A percentile compares a stretch with the other conserved stretches of the same genome.
Evolutionary conservation across 306 rosid genomes (phyloP).

Genomic region (Echinosophora koreensis): DNA sequence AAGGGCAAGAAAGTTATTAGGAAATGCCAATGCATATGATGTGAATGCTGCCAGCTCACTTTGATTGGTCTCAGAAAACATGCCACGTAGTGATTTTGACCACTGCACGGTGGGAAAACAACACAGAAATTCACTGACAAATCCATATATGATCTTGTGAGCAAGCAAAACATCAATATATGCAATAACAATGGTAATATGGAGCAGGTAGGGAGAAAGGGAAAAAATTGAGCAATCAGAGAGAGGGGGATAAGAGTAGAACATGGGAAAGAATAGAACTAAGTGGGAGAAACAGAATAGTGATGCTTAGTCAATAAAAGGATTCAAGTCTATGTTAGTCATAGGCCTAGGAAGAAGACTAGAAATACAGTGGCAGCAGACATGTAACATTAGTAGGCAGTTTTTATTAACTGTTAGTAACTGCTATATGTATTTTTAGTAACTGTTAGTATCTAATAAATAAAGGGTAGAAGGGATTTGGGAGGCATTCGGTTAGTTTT

Average conservation of each 20-base stretch:
- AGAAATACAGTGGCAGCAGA: no score
- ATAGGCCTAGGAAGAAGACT: no score
- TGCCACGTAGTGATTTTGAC: constrained; percentile 60
- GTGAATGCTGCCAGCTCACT: constrained; percentile 85
- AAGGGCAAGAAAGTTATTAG: constrained; percentile 76
- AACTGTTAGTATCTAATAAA: no score
- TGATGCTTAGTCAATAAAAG: constrained; percentile 19
- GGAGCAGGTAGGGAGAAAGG: neutral
- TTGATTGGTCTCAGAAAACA: constrained; percentile 83
- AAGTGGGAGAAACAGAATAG: constrained; percentile 2
- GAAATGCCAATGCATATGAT: constrained; percentile 88
- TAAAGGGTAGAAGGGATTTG: no score
- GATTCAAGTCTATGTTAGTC: no score
- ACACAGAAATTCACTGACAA: neutral
- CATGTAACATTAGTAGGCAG: no score
- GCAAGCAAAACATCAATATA: neutral
- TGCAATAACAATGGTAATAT: constrained; percentile 19
- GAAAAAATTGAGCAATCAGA: neutral
- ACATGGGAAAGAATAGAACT: neutral
- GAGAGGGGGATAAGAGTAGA: neutral
- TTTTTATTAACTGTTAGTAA: no score
- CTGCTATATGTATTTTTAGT: no score
- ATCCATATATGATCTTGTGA: neutral
- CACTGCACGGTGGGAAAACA: constrained; percentile 56
- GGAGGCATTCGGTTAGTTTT: no score